phyloP scores from a whole-genome alignment of 2,329 filamentous ascomycete genomes.

The Malbranchea zuffiana region DNA sequence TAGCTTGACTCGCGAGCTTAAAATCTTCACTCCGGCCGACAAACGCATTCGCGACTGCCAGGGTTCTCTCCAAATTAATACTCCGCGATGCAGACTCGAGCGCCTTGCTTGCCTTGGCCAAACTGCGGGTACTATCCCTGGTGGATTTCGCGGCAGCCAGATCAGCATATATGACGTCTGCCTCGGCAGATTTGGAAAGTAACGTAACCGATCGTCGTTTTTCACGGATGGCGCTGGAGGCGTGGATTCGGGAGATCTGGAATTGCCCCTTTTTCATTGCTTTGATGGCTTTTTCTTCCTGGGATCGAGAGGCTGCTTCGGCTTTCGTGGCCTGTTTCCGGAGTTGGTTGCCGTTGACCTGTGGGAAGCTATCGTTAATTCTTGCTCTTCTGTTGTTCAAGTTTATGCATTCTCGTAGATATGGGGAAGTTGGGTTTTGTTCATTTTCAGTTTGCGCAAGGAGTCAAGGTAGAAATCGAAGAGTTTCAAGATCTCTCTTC shows the following conservation, averaged over 20 bases:
- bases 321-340: slow-evolving; percentile 39
- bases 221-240: slow-evolving; percentile 36
- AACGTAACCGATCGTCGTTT: slow-evolving; percentile 38
- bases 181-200: slow-evolving; percentile 36
- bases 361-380: too few relatives aligned
- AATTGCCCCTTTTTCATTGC: slow-evolving; percentile 40
- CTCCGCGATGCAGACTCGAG: slow-evolving; percentile 36
- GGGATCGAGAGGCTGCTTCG: slow-evolving; percentile 37
- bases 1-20: slow-evolving; percentile 33
- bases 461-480: slow-evolving; percentile 94
- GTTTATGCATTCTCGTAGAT: too few relatives aligned
- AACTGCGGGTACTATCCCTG: slow-evolving; percentile 36
- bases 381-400: too few relatives aligned
- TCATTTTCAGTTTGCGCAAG: slow-evolving; percentile 78
- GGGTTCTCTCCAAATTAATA: slow-evolving; percentile 36
- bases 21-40: slow-evolving; percentile 33
- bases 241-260: slow-evolving; percentile 41
- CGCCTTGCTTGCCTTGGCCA: slow-evolving; percentile 35
- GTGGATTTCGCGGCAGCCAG: slow-evolving; percentile 40
- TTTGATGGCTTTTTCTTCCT: slow-evolving; percentile 39
- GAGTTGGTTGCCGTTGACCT: slow-evolving; percentile 39
- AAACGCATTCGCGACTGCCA: slow-evolving; percentile 35
- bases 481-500: slow-evolving; percentile 88
- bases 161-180: slow-evolving; percentile 41
- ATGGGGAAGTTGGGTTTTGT: too few relatives aligned